These are phyloP conservation scores for Aspergillus jensenii DNA, from an alignment of 2,329 filamentous ascomycete genomes.

Conservation along the genomic window DNA sequence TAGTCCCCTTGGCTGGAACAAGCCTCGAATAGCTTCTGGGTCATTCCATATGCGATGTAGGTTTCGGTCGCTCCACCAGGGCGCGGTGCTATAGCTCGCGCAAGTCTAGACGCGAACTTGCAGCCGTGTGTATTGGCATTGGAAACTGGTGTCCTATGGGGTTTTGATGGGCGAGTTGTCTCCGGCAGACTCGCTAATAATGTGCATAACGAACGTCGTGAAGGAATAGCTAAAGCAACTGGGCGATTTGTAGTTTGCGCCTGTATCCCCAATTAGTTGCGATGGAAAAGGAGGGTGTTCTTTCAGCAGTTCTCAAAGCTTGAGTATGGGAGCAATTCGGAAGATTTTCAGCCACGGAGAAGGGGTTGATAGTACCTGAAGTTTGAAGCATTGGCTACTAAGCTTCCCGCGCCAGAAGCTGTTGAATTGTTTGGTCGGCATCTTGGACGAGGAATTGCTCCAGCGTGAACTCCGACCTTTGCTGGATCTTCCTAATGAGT, in stretches of 20 bases:
- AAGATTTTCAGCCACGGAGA: not conserved
- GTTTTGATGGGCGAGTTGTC: slow-evolving; percentile 1
- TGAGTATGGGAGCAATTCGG: not conserved
- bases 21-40: slow-evolving; percentile 73
- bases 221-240: not conserved
- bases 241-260: slow-evolving; percentile 15
- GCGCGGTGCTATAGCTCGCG: slow-evolving; percentile 32
- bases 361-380: slow-evolving; percentile 18
- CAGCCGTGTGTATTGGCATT: slow-evolving; percentile 17
- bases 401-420: slow-evolving; percentile 21
- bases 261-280: slow-evolving; percentile 9
- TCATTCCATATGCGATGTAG: slow-evolving; percentile 78
- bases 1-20: slow-evolving; percentile 76
- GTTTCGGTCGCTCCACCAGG: slow-evolving; percentile 54
- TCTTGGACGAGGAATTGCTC: slow-evolving; percentile 10
- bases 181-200: not conserved
- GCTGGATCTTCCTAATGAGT: too few relatives aligned
- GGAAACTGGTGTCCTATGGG: not conserved
- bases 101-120: slow-evolving; percentile 26
- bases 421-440: slow-evolving; percentile 23
- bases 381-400: slow-evolving; percentile 13
- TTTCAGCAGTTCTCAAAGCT: not conserved
- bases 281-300: not conserved
- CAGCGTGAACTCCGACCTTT: not conserved
- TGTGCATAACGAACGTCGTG: slow-evolving; percentile 1